These are phyloP conservation scores for Candida krabiensis DNA, from an alignment of 805 yeast species.

Conservation along the genomic window DNA sequence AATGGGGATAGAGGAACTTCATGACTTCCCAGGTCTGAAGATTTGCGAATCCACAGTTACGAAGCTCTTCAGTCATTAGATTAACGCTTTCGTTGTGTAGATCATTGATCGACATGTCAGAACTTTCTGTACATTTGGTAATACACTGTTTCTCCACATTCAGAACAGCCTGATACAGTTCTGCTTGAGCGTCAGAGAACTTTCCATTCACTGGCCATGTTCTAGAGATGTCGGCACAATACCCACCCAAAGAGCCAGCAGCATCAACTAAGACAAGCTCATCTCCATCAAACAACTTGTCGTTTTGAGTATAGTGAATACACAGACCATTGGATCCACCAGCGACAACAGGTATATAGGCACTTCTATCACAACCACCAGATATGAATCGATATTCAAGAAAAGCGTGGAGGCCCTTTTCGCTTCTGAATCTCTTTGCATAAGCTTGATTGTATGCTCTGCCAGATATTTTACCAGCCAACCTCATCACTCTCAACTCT, in stretches of 20 bases:
- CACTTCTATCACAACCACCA: conserved; percentile 88
- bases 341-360: conserved; percentile 96
- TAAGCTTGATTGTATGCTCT: conserved; percentile 83
- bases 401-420: conserved; percentile 75
- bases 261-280: conserved; percentile 91
- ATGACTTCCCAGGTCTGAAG: conserved; percentile 54
- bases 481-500: conserved; percentile 77
- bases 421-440: conserved; percentile 63
- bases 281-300: conserved; percentile 71
- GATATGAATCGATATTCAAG: conserved; percentile 78
- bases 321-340: conserved; percentile 87
- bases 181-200: conserved; percentile 78
- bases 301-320: conserved; percentile 92
- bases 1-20: conserved; percentile 79
- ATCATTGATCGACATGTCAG: conserved; percentile 62
- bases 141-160: conserved; percentile 81
- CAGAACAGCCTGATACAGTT: conserved; percentile 84
- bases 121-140: conserved; percentile 56
- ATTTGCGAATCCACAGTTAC: conserved; percentile 65
- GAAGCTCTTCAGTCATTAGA: conserved; percentile 60
- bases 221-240: conserved; percentile 92
- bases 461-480: conserved; percentile 80
- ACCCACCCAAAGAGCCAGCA: conserved; percentile 91
- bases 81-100: conserved; percentile 70
- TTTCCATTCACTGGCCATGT: conserved; percentile 89